Base-by-base conservation (phyloP, 1,284 basidiomycete genomes). In the Lentinula novae-zelandiae region DNA sequence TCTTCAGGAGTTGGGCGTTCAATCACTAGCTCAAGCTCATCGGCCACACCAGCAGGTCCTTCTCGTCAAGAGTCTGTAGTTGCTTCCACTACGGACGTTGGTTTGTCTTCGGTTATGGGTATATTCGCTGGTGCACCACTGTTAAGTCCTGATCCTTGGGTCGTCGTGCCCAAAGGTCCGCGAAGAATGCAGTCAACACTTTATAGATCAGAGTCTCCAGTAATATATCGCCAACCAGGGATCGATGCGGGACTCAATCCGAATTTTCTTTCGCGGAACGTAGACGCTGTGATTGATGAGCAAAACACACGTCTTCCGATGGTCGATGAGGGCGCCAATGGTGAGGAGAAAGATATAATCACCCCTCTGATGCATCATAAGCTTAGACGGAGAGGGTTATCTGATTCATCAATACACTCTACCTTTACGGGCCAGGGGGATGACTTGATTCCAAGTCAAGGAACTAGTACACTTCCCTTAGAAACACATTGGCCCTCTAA, bases 381-480 rank as follows among this genome's bases (percentile, higher is more conserved):
- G 4, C 77, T 96, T 5, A 84, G 86, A 20, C 82, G 89, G 15
- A 82, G 95, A 57, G 93, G 93, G 0, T 74, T 96, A 44, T 93
- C 90, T 1, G 95, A 97, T 71, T 95, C 93, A 5, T 95, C 92
- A 1, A 94, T 97, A 63, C 90, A 87, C 63, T 90, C 92, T 1
- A 91, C 91, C 0, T 95, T 90, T 72, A 75, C 86, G 57, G 78
- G 72, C 55, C 86, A 88, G 53, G 78, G 72, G 9, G 77, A 74
- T 22, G 77, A 75, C 17, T 60, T 63, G 46, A 55, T 63, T 17
- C 33, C 69, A 15, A 53, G 61, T 56, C 53, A 66, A 40, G 52
- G 36, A 13, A 10, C 57, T 2, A 17, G 40, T 6, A 15, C 48
- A 9, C 44, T 46, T 5, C 15, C 42, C 20, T 27, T 27, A 12